Percentiles rank a stretch among this genome's conserved stretches.
Conservation (phyloP, 306 rosid genomes). For the Sphenostylis stenocarpa region DNA sequence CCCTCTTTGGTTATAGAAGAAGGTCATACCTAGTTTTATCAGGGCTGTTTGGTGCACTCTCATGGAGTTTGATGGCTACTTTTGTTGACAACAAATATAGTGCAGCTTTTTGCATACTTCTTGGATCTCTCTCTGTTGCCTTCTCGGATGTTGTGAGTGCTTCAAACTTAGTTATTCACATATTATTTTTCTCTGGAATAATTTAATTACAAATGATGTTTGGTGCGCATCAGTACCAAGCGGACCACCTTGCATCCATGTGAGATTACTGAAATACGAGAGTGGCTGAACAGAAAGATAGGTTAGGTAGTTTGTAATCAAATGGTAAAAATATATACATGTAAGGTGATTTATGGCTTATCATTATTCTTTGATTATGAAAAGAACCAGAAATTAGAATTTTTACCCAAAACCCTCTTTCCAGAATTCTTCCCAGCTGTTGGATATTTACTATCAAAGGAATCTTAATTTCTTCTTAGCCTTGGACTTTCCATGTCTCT, state of each 20-base stretch:
- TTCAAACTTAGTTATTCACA: constrained; percentile 14
- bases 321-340: not conserved
- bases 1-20: constrained; percentile 96
- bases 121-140: constrained; percentile 97
- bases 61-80: constrained; percentile 93
- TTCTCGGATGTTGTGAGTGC: constrained; percentile 97
- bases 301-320: not conserved
- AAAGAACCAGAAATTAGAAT: not conserved
- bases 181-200: not conserved
- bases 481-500: not conserved
- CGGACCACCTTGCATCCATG: not conserved
- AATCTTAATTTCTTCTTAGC: not conserved
- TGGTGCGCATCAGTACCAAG: constrained; percentile 15
- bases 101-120: constrained; percentile 88
- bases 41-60: constrained; percentile 95
- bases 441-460: not conserved
- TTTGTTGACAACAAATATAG: constrained; percentile 74
- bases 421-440: not conserved
- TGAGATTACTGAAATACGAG: constrained; percentile 1
- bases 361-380: not conserved
- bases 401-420: not conserved
- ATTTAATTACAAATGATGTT: not conserved
- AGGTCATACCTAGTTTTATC: constrained; percentile 92
- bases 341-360: not conserved
- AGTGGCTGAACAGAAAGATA: not conserved